Evolutionary conservation across 1,284 basidiomycete genomes (phyloP).

Genomic region (Naganishia cerealis): DNA sequence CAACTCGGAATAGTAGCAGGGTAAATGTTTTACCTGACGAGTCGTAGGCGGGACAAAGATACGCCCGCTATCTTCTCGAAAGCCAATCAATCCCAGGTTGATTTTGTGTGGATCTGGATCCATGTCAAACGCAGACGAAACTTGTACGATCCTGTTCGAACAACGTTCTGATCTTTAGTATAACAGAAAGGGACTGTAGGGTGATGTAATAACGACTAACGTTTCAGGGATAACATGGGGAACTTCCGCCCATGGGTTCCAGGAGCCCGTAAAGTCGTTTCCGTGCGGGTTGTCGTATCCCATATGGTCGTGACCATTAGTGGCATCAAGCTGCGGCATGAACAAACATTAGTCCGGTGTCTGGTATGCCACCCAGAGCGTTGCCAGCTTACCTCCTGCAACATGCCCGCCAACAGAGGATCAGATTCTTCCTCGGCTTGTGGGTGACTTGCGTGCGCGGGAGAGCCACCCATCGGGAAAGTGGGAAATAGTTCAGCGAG

Average conservation of each 20-base stretch:
- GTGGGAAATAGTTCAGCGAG: constrained; percentile 21
- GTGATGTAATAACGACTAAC: not conserved
- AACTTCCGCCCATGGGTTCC: constrained; percentile 28
- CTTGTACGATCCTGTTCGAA: constrained; percentile 37
- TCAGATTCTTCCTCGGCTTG: constrained; percentile 23
- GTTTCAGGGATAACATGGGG: constrained; percentile 27
- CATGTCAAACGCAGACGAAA: constrained; percentile 71
- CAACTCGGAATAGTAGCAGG: not conserved
- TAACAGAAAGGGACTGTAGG: not conserved
- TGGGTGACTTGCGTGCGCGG: constrained; percentile 2
- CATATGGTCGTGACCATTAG: constrained; percentile 12
- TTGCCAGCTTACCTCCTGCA: constrained; percentile 14
- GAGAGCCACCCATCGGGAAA: constrained; percentile 17
- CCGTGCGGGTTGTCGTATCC: constrained; percentile 8
- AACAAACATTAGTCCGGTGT: not conserved
- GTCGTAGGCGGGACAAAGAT: constrained; percentile 92
- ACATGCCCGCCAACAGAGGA: constrained; percentile 21
- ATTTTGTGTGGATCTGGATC: constrained; percentile 79
- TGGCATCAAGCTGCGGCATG: constrained; percentile 4
- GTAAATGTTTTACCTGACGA: constrained; percentile 65
- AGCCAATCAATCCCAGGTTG: constrained; percentile 88
- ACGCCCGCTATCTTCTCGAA: constrained; percentile 78
- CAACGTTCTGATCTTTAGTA: not conserved
- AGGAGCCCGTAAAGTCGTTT: constrained; percentile 18
- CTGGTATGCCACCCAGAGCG: not conserved